Conservation (phyloP, 2,329 filamentous ascomycete species). For the Fusarium algeriense region DNA sequence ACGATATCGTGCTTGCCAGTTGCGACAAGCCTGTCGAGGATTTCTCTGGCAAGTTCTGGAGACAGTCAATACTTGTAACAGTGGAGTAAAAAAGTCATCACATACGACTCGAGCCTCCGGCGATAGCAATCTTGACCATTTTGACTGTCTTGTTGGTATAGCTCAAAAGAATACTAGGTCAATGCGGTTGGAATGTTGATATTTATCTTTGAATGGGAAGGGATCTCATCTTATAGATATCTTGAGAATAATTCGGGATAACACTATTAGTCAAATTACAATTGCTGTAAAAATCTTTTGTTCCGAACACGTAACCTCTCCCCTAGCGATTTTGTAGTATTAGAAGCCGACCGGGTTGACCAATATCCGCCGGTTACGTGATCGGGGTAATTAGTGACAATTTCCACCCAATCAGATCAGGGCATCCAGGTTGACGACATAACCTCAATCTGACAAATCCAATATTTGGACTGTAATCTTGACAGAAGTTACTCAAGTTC, state of each 20-base stretch:
- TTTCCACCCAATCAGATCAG: background rate
- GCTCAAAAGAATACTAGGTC: rapidly evolving
- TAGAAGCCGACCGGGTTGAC: background rate
- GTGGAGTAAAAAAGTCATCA: rapidly evolving
- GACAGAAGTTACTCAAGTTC: rapidly evolving
- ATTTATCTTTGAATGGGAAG: rapidly evolving
- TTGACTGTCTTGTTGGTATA: background rate
- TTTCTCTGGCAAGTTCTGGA: constrained; percentile 2
- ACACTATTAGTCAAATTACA: rapidly evolving
- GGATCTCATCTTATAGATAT: background rate
- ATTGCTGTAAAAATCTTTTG: rapidly evolving
- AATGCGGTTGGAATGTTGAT: too few relatives aligned
- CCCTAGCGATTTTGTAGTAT: rapidly evolving
- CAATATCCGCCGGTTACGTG: constrained; percentile 14
- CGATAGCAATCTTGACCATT: constrained; percentile 16
- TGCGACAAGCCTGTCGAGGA: constrained; percentile 10
- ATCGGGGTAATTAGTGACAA: background rate
- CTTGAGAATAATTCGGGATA: rapidly evolving
- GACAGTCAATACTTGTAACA: rapidly evolving
- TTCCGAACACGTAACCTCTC: background rate
- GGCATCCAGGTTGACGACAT: background rate
- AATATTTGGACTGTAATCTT: rapidly evolving
- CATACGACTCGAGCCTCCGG: constrained; percentile 5
- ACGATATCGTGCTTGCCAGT: background rate
- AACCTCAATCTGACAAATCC: constrained; percentile 2